Evolutionary conservation across 1,139 yeast species (phyloP).

Genomic region (Tardiomyces blankii): DNA sequence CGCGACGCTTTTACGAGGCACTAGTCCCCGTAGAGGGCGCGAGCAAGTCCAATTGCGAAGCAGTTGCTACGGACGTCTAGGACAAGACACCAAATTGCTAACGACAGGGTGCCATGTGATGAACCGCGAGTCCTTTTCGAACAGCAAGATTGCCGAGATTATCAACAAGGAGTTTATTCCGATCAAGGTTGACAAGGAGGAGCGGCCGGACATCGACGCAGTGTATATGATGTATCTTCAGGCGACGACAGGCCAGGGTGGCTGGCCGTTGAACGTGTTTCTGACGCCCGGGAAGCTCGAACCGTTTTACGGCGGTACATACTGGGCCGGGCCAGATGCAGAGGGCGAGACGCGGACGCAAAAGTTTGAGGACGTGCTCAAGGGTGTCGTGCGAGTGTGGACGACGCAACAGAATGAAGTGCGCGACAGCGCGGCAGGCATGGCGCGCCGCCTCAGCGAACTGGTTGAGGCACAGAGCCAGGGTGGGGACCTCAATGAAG

Average conservation of each 20-base stretch:
- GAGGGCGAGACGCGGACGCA: conserved; percentile 3
- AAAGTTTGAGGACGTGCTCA: conserved; percentile 18
- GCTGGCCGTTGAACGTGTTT: conserved; percentile 33
- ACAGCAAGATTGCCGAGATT: conserved; percentile 19
- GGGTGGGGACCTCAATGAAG: conserved; percentile 10
- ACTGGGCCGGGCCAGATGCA: conserved; percentile 27
- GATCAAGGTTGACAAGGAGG: conserved; percentile 29
- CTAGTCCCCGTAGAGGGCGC: no score
- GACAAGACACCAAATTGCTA: background rate
- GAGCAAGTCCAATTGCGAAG: no score
- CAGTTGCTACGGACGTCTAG: no score
- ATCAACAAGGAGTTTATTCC: conserved; percentile 26
- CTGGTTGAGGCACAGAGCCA: conserved; percentile 20
- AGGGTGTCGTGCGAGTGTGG: conserved; percentile 22
- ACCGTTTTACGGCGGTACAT: conserved; percentile 30
- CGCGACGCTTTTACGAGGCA: no score
- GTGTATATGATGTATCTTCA: conserved; percentile 30
- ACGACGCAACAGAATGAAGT: conserved; percentile 10
- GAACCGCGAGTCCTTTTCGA: conserved; percentile 26
- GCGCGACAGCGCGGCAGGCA: conserved; percentile 18
- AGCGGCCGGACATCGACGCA: conserved; percentile 29
- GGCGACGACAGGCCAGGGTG: conserved; percentile 28
- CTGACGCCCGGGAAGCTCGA: conserved; percentile 25
- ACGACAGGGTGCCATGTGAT: conserved; percentile 27
- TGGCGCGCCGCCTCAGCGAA: conserved; percentile 13